Percentiles rank a stretch among this genome's conserved stretches.
These are phyloP conservation scores for Austroboletus rostrupii DNA, from an alignment of 1,284 basidiomycete genomes.

Conservation along the genomic window DNA sequence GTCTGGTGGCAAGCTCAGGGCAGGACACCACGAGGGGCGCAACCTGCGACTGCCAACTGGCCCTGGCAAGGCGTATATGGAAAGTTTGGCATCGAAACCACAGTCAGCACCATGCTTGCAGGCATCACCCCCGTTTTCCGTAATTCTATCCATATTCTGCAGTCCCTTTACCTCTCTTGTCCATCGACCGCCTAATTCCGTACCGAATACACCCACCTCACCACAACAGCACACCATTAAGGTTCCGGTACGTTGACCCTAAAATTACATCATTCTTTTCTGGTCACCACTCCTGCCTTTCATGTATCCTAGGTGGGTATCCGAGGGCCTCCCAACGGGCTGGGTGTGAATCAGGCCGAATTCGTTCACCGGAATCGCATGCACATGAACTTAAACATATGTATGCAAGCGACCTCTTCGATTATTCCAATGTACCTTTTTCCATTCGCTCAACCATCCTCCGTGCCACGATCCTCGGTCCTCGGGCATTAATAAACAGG, in stretches of 20 bases:
- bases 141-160: constrained; percentile 4
- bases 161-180: neutral
- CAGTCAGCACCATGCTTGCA: constrained; percentile 3
- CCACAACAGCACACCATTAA: constrained; percentile 6
- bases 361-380: constrained; percentile 7
- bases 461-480: neutral
- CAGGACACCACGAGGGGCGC: constrained; percentile 26
- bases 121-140: constrained; percentile 13
- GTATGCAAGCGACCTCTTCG: neutral
- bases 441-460: neutral
- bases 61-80: constrained; percentile 21
- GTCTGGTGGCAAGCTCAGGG: neutral
- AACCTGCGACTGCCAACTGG: neutral
- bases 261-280: constrained; percentile 7
- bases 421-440: neutral
- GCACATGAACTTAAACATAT: neutral
- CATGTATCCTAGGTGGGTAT: constrained; percentile 24
- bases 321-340: neutral
- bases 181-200: constrained; percentile 10
- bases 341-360: constrained; percentile 13
- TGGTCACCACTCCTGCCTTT: constrained; percentile 13
- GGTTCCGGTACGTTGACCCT: constrained; percentile 10
- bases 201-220: neutral
- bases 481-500: neutral
- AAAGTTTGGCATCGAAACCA: constrained; percentile 27